Base-by-base conservation (phyloP, 306 rosid species). In the Luffa acutangula region DNA sequence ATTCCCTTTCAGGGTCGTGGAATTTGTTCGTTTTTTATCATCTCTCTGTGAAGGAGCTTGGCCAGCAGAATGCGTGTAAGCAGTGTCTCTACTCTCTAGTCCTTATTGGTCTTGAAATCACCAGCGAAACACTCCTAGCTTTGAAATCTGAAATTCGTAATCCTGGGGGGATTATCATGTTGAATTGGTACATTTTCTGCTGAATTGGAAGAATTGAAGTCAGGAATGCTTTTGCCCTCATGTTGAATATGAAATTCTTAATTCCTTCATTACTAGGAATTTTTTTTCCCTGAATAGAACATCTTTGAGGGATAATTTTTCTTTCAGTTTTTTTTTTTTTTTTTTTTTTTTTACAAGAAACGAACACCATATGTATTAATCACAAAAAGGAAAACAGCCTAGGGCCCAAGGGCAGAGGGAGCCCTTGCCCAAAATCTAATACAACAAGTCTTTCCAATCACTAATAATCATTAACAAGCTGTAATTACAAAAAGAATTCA, bases 61-160 rank as follows among this genome's bases (percentile, higher is more conserved):
- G 98, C 90, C 98, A 34, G 92, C 98, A 81, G 97, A 92, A 81
- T 94, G 98, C 66, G 97, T 87, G 98, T 92, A 82, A 92, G 97
- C 88, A 78, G 75, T 66, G 20, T 13, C 45, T 15, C 62, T 45
- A 73, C n/a, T 73, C 43, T 74, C 62, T 6, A 51, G 60, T 74
- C 4, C 45, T 51, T 74, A 36, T 74, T 74, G 3, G 13, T 46
- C 43, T 51, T 74, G 46, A 74, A 13, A 15, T 13, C 1, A 15
- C 14, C 9, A 48, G 77, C 21, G 9, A 36, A 48, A 25, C 2
- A 14, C 4, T 11, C 17, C 25, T 25, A 46, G 37, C 45, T 42
- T 43, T 11, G 4, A 42, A 69, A 69, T 69, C 3, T 43, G 1
- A 8, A 43, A 20, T 70, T 42, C 39, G 21, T 4, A 70, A 21